phyloP scores from a whole-genome alignment of 768 basidiomycete species.

The Hypsizygus marmoreus region DNA sequence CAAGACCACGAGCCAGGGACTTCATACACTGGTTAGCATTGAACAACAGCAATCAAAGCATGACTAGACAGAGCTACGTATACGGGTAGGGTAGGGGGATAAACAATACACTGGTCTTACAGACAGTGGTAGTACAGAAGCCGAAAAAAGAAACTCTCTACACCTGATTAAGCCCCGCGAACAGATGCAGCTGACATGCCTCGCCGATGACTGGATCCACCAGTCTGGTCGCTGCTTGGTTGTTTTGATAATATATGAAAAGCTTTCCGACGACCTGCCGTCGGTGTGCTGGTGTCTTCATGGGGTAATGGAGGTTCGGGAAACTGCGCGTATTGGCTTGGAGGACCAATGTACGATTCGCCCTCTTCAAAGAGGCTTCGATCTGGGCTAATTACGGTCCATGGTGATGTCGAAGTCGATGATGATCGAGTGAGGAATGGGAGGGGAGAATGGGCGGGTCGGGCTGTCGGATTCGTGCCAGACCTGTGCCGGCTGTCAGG shows the following conservation, averaged over 20 bases:
- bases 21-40: constrained; percentile 21
- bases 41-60: constrained; percentile 20
- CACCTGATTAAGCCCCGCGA: constrained; percentile 42
- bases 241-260: constrained; percentile 71
- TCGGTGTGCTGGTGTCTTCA: constrained; percentile 52
- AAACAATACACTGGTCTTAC: no score
- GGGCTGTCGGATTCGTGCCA: constrained; percentile 64
- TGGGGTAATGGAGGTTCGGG: constrained; percentile 61
- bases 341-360: constrained; percentile 61
- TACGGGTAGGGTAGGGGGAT: constrained; percentile 12
- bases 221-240: constrained; percentile 37
- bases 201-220: constrained; percentile 46
- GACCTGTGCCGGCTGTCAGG: constrained; percentile 60
- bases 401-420: constrained; percentile 57
- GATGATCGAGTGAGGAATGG: constrained; percentile 53
- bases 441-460: constrained; percentile 43
- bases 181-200: constrained; percentile 54
- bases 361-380: constrained; percentile 44
- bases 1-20: constrained; percentile 12
- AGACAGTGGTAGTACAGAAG: constrained; percentile 22
- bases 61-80: constrained; percentile 12
- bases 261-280: constrained; percentile 63
- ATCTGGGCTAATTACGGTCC: constrained; percentile 37
- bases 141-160: constrained; percentile 26
- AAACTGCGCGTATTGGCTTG: constrained; percentile 70